phyloP scores from a whole-genome alignment of 768 basidiomycete species.

The Calvatia gigantea region DNA sequence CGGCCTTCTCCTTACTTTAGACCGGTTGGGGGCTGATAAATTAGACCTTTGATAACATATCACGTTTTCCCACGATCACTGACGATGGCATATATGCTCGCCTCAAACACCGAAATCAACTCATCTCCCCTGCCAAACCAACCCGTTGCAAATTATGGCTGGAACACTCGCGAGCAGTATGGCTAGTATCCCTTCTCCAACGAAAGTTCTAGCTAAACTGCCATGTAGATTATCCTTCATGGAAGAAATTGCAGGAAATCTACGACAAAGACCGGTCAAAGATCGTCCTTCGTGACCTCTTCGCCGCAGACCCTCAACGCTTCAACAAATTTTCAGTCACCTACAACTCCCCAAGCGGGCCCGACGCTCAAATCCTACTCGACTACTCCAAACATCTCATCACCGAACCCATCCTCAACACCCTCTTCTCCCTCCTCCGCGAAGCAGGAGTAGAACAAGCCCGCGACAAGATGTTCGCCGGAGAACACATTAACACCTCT shows the following conservation, averaged over 20 bases:
- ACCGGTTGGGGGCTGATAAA: too few relatives aligned
- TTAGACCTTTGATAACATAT: too few relatives aligned
- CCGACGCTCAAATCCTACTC: constrained; percentile 78
- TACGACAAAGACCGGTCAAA: constrained; percentile 69
- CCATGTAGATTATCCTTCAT: constrained; percentile 75
- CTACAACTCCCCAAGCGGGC: constrained; percentile 64
- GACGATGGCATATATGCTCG: background rate
- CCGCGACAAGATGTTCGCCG: constrained; percentile 92
- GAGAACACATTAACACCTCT: constrained; percentile 97
- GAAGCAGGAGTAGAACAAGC: constrained; percentile 84
- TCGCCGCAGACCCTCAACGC: constrained; percentile 81
- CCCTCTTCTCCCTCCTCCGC: constrained; percentile 74
- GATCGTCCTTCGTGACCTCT: constrained; percentile 90
- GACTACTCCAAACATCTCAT: constrained; percentile 98
- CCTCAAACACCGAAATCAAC: background rate
- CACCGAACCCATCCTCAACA: constrained; percentile 76
- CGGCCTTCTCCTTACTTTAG: too few relatives aligned
- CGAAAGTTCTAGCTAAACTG: background rate
- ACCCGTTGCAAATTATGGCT: background rate
- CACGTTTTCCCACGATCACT: constrained; percentile 6
- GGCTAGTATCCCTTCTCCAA: background rate
- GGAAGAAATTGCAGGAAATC: constrained; percentile 86
- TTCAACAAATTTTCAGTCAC: constrained; percentile 82
- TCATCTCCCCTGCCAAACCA: background rate
- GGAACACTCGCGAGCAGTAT: constrained; percentile 5